Evolutionary conservation across 345 rosid species (phyloP).

Genomic region (Arabidopsis arenosa): DNA sequence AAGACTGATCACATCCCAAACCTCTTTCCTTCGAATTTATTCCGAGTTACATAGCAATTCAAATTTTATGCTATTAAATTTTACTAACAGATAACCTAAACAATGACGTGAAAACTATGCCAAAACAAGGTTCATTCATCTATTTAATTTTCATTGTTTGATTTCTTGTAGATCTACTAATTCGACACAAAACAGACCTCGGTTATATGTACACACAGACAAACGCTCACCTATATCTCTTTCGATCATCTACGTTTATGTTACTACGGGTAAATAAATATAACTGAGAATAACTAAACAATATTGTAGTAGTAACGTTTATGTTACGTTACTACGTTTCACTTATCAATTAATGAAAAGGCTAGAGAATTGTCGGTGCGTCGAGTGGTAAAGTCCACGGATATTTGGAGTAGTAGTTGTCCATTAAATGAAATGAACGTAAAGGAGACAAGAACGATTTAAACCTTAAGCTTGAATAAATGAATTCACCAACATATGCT

Average conservation of each 20-base stretch:
- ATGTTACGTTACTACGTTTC: too few relatives aligned
- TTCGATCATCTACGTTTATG: not conserved
- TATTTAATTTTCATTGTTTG: not conserved
- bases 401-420: conserved; percentile 17
- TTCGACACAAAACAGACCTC: not conserved
- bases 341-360: not conserved
- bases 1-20: not conserved
- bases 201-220: not conserved
- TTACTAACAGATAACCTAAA: not conserved
- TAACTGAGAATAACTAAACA: not conserved
- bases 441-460: conserved; percentile 20
- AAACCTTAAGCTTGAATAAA: conserved; percentile 27
- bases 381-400: conserved; percentile 30
- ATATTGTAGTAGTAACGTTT: not conserved
- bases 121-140: not conserved
- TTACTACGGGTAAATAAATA: not conserved
- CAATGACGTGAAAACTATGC: not conserved
- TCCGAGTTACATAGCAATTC: not conserved
- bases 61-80: not conserved
- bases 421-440: conserved; percentile 29
- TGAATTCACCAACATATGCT: conserved; percentile 38
- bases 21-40: not conserved
- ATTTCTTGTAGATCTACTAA: not conserved
- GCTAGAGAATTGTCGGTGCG: conserved; percentile 31
- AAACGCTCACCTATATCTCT: not conserved